Percentiles rank a stretch among this genome's conserved stretches.
Evolutionary conservation across 176 grass and related monocot genomes (phyloP).

Genomic region (Pontederia paniculata): DNA sequence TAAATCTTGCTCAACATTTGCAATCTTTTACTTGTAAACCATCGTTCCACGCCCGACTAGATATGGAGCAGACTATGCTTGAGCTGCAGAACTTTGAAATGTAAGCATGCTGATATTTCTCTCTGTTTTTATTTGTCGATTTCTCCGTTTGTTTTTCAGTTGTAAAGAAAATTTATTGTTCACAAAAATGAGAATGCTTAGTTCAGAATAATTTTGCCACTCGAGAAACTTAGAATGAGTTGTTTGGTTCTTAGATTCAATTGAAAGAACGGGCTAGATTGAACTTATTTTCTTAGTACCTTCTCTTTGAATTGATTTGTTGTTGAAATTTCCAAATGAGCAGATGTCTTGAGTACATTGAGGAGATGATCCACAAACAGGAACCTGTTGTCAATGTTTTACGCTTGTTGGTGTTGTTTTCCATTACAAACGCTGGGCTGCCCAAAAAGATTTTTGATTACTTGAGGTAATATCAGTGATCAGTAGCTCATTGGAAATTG

Average conservation of each 20-base stretch:
- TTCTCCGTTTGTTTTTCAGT: background rate
- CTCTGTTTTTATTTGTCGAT: background rate
- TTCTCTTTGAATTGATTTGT: constrained; percentile 1
- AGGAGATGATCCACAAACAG: constrained; percentile 97
- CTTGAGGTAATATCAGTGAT: constrained; percentile 51
- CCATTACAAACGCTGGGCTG: constrained; percentile 81
- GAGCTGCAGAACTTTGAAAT: constrained; percentile 82
- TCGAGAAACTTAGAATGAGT: background rate
- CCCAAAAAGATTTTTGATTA: constrained; percentile 90
- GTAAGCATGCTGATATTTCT: constrained; percentile 36
- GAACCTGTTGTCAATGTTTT: constrained; percentile 74
- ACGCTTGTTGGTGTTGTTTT: constrained; percentile 81
- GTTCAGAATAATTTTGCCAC: too few relatives aligned
- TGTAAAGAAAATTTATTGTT: too few relatives aligned
- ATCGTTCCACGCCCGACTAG: constrained; percentile 75
- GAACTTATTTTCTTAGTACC: background rate
- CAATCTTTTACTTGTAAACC: constrained; percentile 90
- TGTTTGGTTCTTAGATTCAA: background rate
- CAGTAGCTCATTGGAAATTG: too few relatives aligned
- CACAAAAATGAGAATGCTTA: too few relatives aligned
- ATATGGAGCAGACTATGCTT: constrained; percentile 84
- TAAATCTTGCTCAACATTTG: constrained; percentile 95
- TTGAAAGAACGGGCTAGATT: background rate
- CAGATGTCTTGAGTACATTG: constrained; percentile 97
- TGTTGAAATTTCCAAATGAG: constrained; percentile 14